These are phyloP conservation scores for Cladophialophora bantiana DNA, from an alignment of 2,329 filamentous ascomycete species.

Conservation along the genomic window DNA sequence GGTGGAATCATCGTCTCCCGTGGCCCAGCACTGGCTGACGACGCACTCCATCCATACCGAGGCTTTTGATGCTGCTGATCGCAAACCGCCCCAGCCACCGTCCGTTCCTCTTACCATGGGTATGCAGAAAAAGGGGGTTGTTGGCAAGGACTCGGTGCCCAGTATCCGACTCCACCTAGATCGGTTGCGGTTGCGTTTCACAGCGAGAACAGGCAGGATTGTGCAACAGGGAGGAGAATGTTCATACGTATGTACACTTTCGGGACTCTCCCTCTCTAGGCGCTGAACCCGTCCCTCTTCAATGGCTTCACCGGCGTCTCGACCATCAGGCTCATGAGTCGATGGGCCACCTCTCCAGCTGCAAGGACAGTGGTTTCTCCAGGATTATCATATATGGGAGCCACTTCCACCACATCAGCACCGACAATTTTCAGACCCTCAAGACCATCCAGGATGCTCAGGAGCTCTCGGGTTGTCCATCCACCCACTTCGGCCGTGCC, in stretches of 20 bases:
- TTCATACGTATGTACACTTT: neutral
- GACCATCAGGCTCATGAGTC: constrained; percentile 47
- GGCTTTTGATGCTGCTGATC: neutral
- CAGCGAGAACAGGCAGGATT: neutral
- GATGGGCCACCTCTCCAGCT: constrained; percentile 62
- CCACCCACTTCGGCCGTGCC: constrained; percentile 64
- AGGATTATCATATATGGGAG: constrained; percentile 62
- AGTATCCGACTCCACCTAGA: too few species aligned
- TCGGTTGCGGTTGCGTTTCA: neutral
- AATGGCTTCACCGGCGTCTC: constrained; percentile 39
- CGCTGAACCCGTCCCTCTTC: neutral
- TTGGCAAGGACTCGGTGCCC: too few species aligned
- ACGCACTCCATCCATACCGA: neutral
- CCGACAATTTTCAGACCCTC: constrained; percentile 60
- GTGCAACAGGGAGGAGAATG: neutral
- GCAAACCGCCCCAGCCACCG: neutral
- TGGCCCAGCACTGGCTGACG: neutral
- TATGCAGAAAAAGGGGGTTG: neutral
- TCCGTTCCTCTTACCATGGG: neutral
- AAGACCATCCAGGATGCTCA: constrained; percentile 62
- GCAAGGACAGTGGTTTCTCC: constrained; percentile 62
- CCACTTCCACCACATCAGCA: constrained; percentile 64
- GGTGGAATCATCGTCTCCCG: neutral
- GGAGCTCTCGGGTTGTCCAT: constrained; percentile 62
- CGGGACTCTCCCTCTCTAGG: neutral